phyloP scores from a whole-genome alignment of 169 alveolate species.

The Eimeria necatrix region DNA sequence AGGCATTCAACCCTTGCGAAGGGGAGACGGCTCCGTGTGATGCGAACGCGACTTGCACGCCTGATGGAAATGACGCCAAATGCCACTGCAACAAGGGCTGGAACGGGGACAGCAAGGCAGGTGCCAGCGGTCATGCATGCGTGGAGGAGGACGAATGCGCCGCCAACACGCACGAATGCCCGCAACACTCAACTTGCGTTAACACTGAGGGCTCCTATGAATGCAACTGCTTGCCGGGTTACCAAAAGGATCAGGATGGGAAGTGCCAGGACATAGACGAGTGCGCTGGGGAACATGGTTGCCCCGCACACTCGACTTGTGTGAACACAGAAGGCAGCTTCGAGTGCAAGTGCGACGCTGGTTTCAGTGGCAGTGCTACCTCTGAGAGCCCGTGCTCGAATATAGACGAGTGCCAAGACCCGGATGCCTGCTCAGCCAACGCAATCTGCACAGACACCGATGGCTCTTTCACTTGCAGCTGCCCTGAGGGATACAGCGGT shows the following conservation, averaged over 20 bases:
- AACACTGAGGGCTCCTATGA: slow-evolving; percentile 82
- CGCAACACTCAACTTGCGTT: slow-evolving; percentile 75
- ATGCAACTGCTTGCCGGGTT: slow-evolving; percentile 80
- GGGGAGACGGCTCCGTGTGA: slow-evolving; percentile 57
- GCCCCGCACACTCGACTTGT: slow-evolving; percentile 72
- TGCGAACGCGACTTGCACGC: slow-evolving; percentile 67
- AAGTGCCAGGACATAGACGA: slow-evolving; percentile 83
- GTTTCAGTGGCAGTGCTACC: slow-evolving; percentile 26
- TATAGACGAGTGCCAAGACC: slow-evolving; percentile 85
- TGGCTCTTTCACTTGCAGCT: slow-evolving; percentile 84
- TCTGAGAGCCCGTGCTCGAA: slow-evolving; percentile 80
- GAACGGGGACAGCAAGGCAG: slow-evolving; percentile 45
- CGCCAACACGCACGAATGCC: slow-evolving; percentile 73
- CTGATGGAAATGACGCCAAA: slow-evolving; percentile 32
- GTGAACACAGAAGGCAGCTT: slow-evolving; percentile 84
- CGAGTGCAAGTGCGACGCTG: slow-evolving; percentile 82
- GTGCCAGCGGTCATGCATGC: slow-evolving; percentile 37
- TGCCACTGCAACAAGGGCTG: slow-evolving; percentile 77
- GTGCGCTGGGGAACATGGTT: slow-evolving; percentile 72
- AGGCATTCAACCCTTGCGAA: slow-evolving; percentile 73
- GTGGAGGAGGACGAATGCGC: slow-evolving; percentile 79
- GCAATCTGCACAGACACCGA: slow-evolving; percentile 84
- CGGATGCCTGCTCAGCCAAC: slow-evolving; percentile 78
- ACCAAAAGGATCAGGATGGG: slow-evolving; percentile 56
- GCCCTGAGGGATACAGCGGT: slow-evolving; percentile 80